Conservation (phyloP, 1,284 basidiomycete species). For the Sparassis latifolia region DNA sequence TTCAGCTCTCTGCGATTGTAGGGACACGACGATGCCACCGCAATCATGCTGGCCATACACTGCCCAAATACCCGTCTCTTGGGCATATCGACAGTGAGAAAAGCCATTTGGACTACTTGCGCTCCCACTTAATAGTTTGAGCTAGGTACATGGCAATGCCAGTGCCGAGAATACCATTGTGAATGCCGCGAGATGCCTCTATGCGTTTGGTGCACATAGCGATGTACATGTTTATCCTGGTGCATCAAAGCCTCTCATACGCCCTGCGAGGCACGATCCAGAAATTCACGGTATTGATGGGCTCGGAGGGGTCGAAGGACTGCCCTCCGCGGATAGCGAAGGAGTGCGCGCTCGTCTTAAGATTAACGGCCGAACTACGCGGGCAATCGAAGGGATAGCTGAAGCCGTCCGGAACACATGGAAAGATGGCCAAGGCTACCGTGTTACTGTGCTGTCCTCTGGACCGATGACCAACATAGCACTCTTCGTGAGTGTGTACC, state of each 20-base stretch:
- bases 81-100: slow-evolving; percentile 71
- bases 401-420: slow-evolving; percentile 46
- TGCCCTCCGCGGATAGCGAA: slow-evolving; percentile 43
- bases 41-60: slow-evolving; percentile 69
- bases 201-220: slow-evolving; percentile 57
- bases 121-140: not conserved
- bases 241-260: slow-evolving; percentile 57
- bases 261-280: slow-evolving; percentile 32
- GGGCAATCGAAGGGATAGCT: slow-evolving; percentile 65
- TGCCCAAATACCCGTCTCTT: slow-evolving; percentile 56
- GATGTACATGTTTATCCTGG: slow-evolving; percentile 62
- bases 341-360: slow-evolving; percentile 44
- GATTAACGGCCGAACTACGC: slow-evolving; percentile 31
- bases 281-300: slow-evolving; percentile 80
- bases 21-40: slow-evolving; percentile 85
- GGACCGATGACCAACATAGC: slow-evolving; percentile 86
- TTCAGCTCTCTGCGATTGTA: slow-evolving; percentile 20
- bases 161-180: slow-evolving; percentile 52
- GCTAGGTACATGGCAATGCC: slow-evolving; percentile 74
- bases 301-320: slow-evolving; percentile 72
- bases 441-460: slow-evolving; percentile 64
- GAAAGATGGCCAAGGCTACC: slow-evolving; percentile 45
- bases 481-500: slow-evolving; percentile 65
- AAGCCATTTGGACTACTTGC: not conserved
- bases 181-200: slow-evolving; percentile 70